Base-by-base conservation (phyloP, 768 basidiomycete genomes). In the Kwoniella heveanensis region DNA sequence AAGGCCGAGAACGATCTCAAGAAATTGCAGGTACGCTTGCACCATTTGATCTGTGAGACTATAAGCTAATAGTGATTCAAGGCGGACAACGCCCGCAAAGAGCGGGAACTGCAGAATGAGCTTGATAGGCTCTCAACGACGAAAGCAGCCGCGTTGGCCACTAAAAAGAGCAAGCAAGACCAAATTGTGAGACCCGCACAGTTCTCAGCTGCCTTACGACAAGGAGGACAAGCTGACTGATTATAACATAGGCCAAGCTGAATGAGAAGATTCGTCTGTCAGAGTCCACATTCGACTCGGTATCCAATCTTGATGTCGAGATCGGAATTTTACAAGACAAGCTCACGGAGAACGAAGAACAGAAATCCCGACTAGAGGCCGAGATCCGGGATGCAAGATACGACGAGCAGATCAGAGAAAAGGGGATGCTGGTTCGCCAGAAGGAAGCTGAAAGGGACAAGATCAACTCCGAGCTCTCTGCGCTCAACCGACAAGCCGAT, bases 401-500 rank as follows among this genome's bases (percentile, higher is more conserved):
- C 48, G 80, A 81, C 39, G 70, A 79, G 36, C 69, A 71, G 26
- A 59, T 80, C 17, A 56, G 73, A 2, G 65, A 71, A 10, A 73
- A 76, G 29, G 55, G 50, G 1, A 57, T 64, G 15, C 60, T 84
- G 61, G 81, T 83, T n/a, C 84, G 87, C 36, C 74, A 68, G 25
- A 81, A 91, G 54, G 91, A 97, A 64, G 86, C 86, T 36, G 83
- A 83, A 51, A 83, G 89, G 54, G 91, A 94, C 19, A 76, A 78
- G 21, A 81, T 95, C 64, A 90, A 88, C 58, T 68, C 79, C 0
- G 94, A 96, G 65, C 83, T 93, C 46, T 83, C 86, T 30, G 80
- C 83, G 1, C 80, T 96, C 69, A 91, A 86, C 69, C 71, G 86
- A 49, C 92, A 97, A 76, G 88, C 90, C 0, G 90, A 93, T 57